These are phyloP conservation scores for Fusarium sp. DNA, from an alignment of 2,329 filamentous ascomycete species.

Conservation along the genomic window DNA sequence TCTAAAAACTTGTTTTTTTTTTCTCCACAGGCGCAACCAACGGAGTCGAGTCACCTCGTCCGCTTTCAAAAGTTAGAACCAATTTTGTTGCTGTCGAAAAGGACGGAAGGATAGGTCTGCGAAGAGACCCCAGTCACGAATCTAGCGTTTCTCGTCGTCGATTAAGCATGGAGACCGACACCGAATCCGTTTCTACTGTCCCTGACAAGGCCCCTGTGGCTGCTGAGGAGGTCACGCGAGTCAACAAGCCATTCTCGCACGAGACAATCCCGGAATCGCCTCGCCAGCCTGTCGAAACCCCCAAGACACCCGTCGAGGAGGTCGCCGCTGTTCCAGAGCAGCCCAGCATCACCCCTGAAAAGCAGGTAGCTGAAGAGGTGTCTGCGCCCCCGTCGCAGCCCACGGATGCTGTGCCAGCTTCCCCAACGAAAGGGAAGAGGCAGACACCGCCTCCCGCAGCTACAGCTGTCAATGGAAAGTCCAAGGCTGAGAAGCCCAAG, in stretches of 20 bases:
- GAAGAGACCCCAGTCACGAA: constrained; percentile 54
- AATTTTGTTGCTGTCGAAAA: constrained; percentile 81
- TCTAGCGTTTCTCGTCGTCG: constrained; percentile 53
- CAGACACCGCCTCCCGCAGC: constrained; percentile 8
- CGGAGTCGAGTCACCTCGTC: constrained; percentile 67
- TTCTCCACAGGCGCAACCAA: constrained; percentile 46
- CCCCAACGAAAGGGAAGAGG: constrained; percentile 31
- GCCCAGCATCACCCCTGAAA: constrained; percentile 55
- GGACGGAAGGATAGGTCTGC: constrained; percentile 68
- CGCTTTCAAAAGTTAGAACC: constrained; percentile 80
- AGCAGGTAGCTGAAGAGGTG: constrained; percentile 55
- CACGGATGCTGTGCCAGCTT: constrained; percentile 21
- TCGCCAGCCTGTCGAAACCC: constrained; percentile 38
- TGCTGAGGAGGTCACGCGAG: constrained; percentile 42
- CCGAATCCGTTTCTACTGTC: constrained; percentile 48
- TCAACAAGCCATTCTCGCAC: constrained; percentile 45
- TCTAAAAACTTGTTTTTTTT: constrained; percentile 31
- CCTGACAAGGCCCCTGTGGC: constrained; percentile 52
- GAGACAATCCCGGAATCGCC: constrained; percentile 60
- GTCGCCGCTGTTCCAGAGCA: constrained; percentile 47
- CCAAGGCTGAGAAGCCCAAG: constrained; percentile 42
- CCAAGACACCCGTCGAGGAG: constrained; percentile 23
- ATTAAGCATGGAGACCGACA: constrained; percentile 52
- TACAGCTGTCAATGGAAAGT: constrained; percentile 37
- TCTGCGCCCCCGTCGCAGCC: constrained; percentile 34